phyloP scores from a whole-genome alignment of 129 eudicot species.

The Logfia minima region DNA sequence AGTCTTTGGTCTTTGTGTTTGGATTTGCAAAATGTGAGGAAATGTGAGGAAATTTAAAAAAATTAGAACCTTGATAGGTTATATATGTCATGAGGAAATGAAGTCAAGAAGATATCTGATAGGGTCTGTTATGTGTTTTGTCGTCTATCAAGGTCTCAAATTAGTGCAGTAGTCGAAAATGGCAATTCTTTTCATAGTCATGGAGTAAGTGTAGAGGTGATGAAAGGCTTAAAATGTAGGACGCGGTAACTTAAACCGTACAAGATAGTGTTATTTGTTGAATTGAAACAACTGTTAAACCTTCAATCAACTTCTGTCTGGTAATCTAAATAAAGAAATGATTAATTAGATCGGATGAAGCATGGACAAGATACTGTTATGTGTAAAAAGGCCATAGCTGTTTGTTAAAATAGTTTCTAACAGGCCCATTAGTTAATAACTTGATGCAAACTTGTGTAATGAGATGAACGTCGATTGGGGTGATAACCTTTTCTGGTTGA shows the following conservation, averaged over 20 bases:
- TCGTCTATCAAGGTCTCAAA: neutral
- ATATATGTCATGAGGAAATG: neutral
- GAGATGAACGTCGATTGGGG: neutral
- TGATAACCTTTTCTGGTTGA: neutral
- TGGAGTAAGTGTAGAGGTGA: neutral
- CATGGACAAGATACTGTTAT: neutral
- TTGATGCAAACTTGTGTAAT: neutral
- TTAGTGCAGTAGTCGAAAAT: neutral
- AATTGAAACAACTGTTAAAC: neutral
- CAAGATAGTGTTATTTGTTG: neutral
- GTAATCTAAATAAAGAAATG: neutral
- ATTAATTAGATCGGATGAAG: neutral
- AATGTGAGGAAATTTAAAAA: neutral
- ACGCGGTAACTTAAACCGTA: neutral
- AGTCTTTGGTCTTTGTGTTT: neutral
- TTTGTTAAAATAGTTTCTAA: too few species aligned
- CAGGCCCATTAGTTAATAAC: neutral
- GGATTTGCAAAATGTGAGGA: neutral
- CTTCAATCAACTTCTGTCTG: neutral
- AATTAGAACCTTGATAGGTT: neutral
- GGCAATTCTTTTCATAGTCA: neutral
- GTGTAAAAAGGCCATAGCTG: neutral
- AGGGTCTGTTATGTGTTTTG: neutral
- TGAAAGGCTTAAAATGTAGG: neutral
- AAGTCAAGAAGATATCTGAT: neutral